Percentiles rank a stretch among this genome's conserved stretches.
Evolutionary conservation across 129 eudicot genomes (phyloP).

Genomic region (Oenanthe sinensis): DNA sequence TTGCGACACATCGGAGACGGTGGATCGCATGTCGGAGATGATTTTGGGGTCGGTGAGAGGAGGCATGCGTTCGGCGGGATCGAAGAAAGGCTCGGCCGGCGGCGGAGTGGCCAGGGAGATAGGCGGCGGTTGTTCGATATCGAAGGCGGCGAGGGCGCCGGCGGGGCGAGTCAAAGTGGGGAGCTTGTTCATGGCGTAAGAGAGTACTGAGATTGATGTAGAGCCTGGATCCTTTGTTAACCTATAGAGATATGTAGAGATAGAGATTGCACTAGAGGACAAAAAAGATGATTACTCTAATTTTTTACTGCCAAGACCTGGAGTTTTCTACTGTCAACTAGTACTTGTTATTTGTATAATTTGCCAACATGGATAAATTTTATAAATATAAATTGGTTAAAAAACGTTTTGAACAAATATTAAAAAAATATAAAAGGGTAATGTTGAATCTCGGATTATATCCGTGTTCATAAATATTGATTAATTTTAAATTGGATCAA

Average conservation of each 20-base stretch:
- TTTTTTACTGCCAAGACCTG: neutral
- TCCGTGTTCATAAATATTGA: too few relatives aligned
- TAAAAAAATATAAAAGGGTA: too few relatives aligned
- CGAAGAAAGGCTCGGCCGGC: conserved; percentile 43
- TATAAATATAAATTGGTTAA: too few relatives aligned
- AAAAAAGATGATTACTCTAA: neutral
- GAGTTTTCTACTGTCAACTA: neutral
- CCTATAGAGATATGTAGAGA: neutral
- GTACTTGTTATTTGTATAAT: too few relatives aligned
- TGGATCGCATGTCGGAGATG: conserved; percentile 51
- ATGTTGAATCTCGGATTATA: too few relatives aligned
- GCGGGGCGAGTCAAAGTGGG: conserved; percentile 36
- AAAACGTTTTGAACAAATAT: too few relatives aligned
- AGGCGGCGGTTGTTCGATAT: conserved; percentile 47
- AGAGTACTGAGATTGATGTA: conserved; percentile 54
- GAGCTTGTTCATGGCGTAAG: conserved; percentile 61
- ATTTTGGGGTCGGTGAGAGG: conserved; percentile 52
- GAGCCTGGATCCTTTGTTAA: conserved; percentile 60
- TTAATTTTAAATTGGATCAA: too few relatives aligned
- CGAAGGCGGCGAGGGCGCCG: conserved; percentile 28
- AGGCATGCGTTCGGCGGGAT: conserved; percentile 61
- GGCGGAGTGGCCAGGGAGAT: conserved; percentile 2
- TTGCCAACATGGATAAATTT: too few relatives aligned
- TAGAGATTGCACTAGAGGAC: conserved; percentile 9
- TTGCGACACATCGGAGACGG: conserved; percentile 61